Evolutionary conservation across 176 grass and related monocot genomes (phyloP).

Genomic region (Oropetium thomaeum): DNA sequence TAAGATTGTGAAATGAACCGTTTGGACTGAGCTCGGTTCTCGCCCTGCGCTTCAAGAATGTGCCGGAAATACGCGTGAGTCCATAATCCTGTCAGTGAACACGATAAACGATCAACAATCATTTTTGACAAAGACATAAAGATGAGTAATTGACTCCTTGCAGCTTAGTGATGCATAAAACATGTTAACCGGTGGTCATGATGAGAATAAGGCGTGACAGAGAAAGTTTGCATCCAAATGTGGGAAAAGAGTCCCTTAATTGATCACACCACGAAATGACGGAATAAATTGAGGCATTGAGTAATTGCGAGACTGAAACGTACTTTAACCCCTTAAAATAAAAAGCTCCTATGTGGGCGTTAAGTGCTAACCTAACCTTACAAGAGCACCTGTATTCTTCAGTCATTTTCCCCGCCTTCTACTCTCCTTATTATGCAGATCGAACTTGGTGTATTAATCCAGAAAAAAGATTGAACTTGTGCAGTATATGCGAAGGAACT

Average conservation of each 20-base stretch:
- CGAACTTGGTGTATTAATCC: neutral
- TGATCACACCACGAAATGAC: neutral
- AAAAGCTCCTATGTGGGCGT: neutral
- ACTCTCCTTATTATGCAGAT: neutral
- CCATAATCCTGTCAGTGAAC: slow-evolving; percentile 48
- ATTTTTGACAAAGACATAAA: slow-evolving; percentile 5
- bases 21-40: slow-evolving; percentile 15
- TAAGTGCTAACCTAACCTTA: neutral
- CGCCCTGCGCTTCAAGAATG: slow-evolving; percentile 21
- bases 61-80: slow-evolving; percentile 44
- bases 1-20: neutral
- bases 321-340: neutral
- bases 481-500: neutral
- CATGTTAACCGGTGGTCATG: neutral
- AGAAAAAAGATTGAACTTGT: neutral
- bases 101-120: slow-evolving; percentile 1
- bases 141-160: neutral
- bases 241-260: neutral
- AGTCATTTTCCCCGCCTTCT: neutral
- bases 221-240: neutral
- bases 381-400: neutral
- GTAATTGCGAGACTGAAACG: neutral
- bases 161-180: slow-evolving; percentile 3
- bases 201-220: neutral
- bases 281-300: neutral